A percentile compares a stretch with the other conserved stretches of the same genome.
Evolutionary conservation across 2,329 filamentous ascomycete genomes (phyloP).

Genomic region (Pleurostoma richardsiae): DNA sequence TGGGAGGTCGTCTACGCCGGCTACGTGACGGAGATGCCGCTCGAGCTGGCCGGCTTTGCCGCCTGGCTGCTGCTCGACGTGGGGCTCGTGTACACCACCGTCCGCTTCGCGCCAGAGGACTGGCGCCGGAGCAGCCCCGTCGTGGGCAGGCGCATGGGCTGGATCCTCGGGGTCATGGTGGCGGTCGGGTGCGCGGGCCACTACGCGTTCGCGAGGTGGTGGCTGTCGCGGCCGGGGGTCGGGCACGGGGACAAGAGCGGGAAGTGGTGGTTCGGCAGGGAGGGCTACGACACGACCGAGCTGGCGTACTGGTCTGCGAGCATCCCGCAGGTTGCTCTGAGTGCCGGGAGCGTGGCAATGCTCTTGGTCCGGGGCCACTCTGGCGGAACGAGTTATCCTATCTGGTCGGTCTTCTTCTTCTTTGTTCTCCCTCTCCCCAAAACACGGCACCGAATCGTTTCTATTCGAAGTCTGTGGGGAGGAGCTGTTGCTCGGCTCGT

Average conservation of each 20-base stretch:
- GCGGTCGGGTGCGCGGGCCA: slow-evolving; percentile 30
- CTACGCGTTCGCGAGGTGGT: slow-evolving; percentile 39
- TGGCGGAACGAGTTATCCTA: slow-evolving; percentile 40
- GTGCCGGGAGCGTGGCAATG: slow-evolving; percentile 34
- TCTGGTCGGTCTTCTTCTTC: slow-evolving; percentile 34
- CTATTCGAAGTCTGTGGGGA: too few relatives aligned
- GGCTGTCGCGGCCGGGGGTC: slow-evolving; percentile 34
- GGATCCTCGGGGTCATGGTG: slow-evolving; percentile 28
- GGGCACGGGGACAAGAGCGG: slow-evolving; percentile 38
- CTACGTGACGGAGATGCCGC: slow-evolving; percentile 34
- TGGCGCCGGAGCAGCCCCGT: slow-evolving; percentile 32
- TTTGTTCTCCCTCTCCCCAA: neutral
- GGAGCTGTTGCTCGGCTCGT: too few relatives aligned
- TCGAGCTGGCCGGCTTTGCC: slow-evolving; percentile 38
- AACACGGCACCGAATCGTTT: too few relatives aligned
- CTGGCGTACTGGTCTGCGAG: slow-evolving; percentile 43
- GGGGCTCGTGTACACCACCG: slow-evolving; percentile 37
- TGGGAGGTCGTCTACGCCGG: slow-evolving; percentile 47
- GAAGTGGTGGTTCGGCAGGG: slow-evolving; percentile 33
- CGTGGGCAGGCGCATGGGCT: slow-evolving; percentile 32
- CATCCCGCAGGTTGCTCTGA: slow-evolving; percentile 34
- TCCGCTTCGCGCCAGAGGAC: slow-evolving; percentile 36
- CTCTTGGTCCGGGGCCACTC: slow-evolving; percentile 39
- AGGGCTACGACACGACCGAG: slow-evolving; percentile 41
- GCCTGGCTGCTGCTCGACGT: slow-evolving; percentile 46